Base-by-base conservation (phyloP, 2,329 filamentous ascomycete genomes). In the Calonectria ilicicola region DNA sequence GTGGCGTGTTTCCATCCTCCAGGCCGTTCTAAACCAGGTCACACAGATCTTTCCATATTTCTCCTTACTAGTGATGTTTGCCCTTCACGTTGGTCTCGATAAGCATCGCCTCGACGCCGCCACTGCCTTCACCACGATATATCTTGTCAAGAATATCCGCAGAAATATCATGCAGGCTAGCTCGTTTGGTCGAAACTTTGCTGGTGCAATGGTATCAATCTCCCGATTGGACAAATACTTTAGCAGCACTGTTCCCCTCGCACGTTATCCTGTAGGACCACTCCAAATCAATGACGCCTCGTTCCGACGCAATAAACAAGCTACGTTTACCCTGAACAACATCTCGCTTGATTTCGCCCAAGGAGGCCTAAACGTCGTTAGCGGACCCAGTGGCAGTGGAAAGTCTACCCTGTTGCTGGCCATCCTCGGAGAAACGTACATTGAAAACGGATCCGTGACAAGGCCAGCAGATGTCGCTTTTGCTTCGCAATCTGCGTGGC, bases 61-160 rank as follows among this genome's bases (percentile, higher is more conserved):
- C 9, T 83, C 88, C 19, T 81, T 91, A 32, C 80, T 91, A 17
- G 81, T 88, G 64, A 91, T 90, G 82, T 91, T 91, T 76, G 85
- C 84, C 17, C 80, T 89, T 12, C 86, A 90, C 67, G 87, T 89
- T 2, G 83, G 86, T 1, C 84, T 89, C 15, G 84, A 85, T 29
- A 83, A 86, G 66, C 82, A 85, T 70, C 85, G 85, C 5, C 83
- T 91, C 17, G 87, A 88, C 10, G 89, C 90, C 15, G 87, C 89
- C n/a, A 84, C 88, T 46, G 90, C 89, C 12, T 91, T 91, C 75
- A 91, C 90, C 3, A 87, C 89, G 1, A 85, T 90, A 10, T 87
- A 85, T 9, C 83, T 91, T 9, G 85, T 90, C 75, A 86, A 87
- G 75, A 89, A 86, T 2, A 83, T 91, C 68, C 86, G 89, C 21